These are phyloP conservation scores for Colletotrichum sp. DNA, from an alignment of 2,329 filamentous ascomycete species.

Conservation along the genomic window DNA sequence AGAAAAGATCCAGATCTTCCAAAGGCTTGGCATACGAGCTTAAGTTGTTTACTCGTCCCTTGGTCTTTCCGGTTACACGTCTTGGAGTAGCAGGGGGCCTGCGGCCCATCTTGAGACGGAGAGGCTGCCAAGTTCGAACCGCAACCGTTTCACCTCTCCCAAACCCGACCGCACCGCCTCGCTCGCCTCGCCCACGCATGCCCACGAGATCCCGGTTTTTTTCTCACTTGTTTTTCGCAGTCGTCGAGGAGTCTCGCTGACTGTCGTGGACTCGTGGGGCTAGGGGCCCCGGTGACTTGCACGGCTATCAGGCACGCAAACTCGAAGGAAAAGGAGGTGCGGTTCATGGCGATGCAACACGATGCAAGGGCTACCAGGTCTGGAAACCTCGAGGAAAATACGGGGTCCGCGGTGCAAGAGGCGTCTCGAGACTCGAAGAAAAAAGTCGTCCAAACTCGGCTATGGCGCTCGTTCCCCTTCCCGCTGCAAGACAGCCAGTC, in stretches of 20 bases:
- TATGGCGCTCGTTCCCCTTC: background rate
- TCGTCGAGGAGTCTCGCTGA: background rate
- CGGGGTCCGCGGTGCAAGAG: background rate
- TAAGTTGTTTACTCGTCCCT: constrained; percentile 11
- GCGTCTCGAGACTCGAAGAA: background rate
- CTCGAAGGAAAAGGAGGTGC: background rate
- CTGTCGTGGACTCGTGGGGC: background rate
- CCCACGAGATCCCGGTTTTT: background rate
- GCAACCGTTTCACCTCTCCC: constrained; percentile 18
- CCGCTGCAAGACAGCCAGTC: background rate
- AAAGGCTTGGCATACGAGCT: constrained; percentile 11
- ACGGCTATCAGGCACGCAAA: background rate
- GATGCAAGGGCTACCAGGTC: constrained; percentile 2
- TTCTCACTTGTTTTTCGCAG: background rate
- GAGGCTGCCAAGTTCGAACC: constrained; percentile 19
- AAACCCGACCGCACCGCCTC: constrained; percentile 15
- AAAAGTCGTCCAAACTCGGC: constrained; percentile 8
- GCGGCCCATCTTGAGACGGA: constrained; percentile 20
- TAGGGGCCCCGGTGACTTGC: background rate
- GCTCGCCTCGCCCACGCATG: background rate
- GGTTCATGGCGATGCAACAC: constrained; percentile 2
- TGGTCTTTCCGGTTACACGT: constrained; percentile 11
- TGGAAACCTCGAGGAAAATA: constrained; percentile 2
- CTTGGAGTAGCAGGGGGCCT: constrained; percentile 3
- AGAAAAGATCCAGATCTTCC: background rate